A percentile compares a stretch with the other conserved stretches of the same genome.
Evolutionary conservation across 2,329 filamentous ascomycete genomes (phyloP).

Genomic region (Aspergillus tubingensis): DNA sequence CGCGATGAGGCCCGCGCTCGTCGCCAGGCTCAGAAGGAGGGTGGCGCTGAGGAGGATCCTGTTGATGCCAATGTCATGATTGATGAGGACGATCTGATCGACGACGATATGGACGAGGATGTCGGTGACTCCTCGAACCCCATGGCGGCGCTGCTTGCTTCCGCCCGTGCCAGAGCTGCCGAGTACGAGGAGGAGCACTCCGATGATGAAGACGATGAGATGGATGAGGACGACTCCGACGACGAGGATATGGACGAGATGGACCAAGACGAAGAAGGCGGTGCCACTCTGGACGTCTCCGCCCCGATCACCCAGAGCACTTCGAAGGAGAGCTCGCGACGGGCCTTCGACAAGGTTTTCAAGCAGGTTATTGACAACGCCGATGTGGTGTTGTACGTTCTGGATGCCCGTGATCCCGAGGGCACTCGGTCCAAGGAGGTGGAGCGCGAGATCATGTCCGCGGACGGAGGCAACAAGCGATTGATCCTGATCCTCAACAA

Average conservation of each 20-base stretch:
- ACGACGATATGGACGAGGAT: slow-evolving; percentile 48
- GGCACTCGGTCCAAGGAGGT: slow-evolving; percentile 88
- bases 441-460: slow-evolving; percentile 88
- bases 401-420: slow-evolving; percentile 88
- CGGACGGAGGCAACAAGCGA: slow-evolving; percentile 77
- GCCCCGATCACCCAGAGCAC: slow-evolving; percentile 44
- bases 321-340: slow-evolving; percentile 67
- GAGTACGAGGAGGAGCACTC: slow-evolving; percentile 54
- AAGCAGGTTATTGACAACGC: slow-evolving; percentile 87
- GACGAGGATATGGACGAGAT: slow-evolving; percentile 50
- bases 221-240: slow-evolving; percentile 51
- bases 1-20: slow-evolving; percentile 63
- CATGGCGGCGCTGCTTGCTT: slow-evolving; percentile 47
- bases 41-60: slow-evolving; percentile 35
- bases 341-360: slow-evolving; percentile 93
- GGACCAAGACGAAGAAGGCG: slow-evolving; percentile 55
- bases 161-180: slow-evolving; percentile 46
- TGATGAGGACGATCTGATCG: slow-evolving; percentile 48
- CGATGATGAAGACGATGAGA: slow-evolving; percentile 53
- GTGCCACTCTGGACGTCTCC: slow-evolving; percentile 52
- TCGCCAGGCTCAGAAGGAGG: slow-evolving; percentile 44
- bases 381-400: slow-evolving; percentile 88
- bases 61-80: slow-evolving; percentile 47
- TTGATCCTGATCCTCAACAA: slow-evolving; percentile 94
- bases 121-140: slow-evolving; percentile 52